phyloP scores from a whole-genome alignment of 2,329 filamentous ascomycete species.

The Chaetomium strumarium region DNA sequence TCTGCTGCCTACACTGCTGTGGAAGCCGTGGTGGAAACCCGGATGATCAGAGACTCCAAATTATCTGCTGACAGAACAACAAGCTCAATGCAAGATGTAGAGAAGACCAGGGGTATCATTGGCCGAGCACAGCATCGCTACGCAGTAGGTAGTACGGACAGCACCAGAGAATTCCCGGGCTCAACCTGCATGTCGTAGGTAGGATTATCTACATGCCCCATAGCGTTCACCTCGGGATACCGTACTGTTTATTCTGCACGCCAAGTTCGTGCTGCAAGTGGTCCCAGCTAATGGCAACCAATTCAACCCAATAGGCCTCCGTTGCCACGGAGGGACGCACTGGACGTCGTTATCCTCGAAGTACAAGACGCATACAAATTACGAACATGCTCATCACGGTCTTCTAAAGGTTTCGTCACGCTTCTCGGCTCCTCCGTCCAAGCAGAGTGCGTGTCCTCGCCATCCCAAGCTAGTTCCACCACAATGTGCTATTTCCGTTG shows the following conservation, averaged over 20 bases:
- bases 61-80: not conserved
- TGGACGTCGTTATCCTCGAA: slow-evolving; percentile 1
- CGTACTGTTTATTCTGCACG: not conserved
- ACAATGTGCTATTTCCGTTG: no score
- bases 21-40: not conserved
- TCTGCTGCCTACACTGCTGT: no score
- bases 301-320: not conserved
- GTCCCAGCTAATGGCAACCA: not conserved
- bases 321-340: slow-evolving; percentile 11
- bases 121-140: slow-evolving; percentile 7
- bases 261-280: not conserved
- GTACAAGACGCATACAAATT: slow-evolving; percentile 13
- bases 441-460: not conserved
- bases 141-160: no score
- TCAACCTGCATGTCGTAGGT: slow-evolving; percentile 11
- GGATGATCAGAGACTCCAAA: not conserved
- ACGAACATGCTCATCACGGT: not conserved
- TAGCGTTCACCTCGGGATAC: slow-evolving; percentile 1
- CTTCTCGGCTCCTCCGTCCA: not conserved
- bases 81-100: not conserved
- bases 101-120: not conserved
- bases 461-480: not conserved
- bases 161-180: slow-evolving; percentile 4
- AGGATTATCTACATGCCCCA: slow-evolving; percentile 2
- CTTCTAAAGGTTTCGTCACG: slow-evolving; percentile 2